Base-by-base conservation (phyloP, 768 basidiomycete species). In the Megacollybia marginata region DNA sequence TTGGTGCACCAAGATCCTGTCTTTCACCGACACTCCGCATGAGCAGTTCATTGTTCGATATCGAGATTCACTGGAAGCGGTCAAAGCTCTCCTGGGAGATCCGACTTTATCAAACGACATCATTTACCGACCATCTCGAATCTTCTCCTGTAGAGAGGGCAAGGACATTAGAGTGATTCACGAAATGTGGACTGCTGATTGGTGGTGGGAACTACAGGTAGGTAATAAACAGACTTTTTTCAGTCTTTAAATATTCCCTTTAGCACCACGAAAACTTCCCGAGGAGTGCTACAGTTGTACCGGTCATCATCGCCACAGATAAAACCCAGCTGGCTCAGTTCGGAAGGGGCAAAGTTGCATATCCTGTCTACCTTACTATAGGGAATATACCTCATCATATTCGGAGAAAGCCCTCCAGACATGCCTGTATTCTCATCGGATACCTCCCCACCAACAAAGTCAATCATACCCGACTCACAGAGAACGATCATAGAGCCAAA, bases 401-500 rank as follows among this genome's bases (percentile, higher is more conserved):
- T 38, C 53, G 49, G 9, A 15, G 47, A 4, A 10, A 55, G 45
- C 53, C 57, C 2, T 46, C 35, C 5, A 44, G 42, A 32, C 47
- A 44, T 2, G 60, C 58, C 10, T 50, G 32, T 12, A n/a, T 57
- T 8, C 46, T 56, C 1, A 9, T 61, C 9, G 58, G 42, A 15
- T 58, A 54, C 18, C 50, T 61, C 5, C 55, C 60, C 9, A 51
- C 52, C 15, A 36, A 48, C 43, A 59, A 59, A 40, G 46, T 49
- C 31, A 18, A n/a, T 5, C 43, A 15, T 13, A 31, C 15, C 43
- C 12, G 18, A 5, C 4, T 49, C 44, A 4, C 42, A 4, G 12
- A 23, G 7, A 10, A 42, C 47, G 6, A 50, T 54, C 49, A 46
- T n/a, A 44, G 52, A 16, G 15, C 54, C 4, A 47, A 51, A 2